These are phyloP conservation scores for Talaromyces nanjingensis DNA, from an alignment of 495 filamentous ascomycete genomes.

Conservation along the genomic window DNA sequence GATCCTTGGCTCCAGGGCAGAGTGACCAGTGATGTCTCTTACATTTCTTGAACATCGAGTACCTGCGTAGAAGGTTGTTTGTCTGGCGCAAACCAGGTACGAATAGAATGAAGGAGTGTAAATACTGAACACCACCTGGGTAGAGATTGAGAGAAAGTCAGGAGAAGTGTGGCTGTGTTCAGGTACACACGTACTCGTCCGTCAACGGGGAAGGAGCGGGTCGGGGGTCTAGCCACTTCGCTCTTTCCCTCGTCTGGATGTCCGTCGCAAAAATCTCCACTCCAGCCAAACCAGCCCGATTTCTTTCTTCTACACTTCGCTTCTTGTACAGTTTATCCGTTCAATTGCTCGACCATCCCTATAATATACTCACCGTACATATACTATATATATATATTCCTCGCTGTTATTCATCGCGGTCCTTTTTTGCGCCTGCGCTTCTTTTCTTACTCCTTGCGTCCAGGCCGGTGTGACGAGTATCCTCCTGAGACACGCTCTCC, in stretches of 20 bases:
- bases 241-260: background rate
- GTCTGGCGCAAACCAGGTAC: background rate
- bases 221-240: background rate
- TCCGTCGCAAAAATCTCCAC: conserved; percentile 1
- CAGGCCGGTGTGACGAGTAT: background rate
- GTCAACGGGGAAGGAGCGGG: background rate
- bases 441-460: background rate
- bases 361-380: background rate
- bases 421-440: background rate
- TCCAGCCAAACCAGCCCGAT: background rate
- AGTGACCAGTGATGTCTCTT: background rate
- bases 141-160: background rate
- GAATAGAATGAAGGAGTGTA: background rate
- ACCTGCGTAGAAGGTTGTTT: background rate
- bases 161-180: conserved; percentile 3
- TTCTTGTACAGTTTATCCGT: background rate
- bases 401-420: background rate
- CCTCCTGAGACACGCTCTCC: conserved; percentile 3
- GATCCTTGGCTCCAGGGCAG: background rate
- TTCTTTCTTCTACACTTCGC: background rate
- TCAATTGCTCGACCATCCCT: background rate
- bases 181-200: background rate
- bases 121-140: too few species aligned
- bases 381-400: background rate
- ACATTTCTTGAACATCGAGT: background rate